These are phyloP conservation scores for Crithidia fasciculata DNA, from an alignment of 208 protist species.

Conservation along the genomic window DNA sequence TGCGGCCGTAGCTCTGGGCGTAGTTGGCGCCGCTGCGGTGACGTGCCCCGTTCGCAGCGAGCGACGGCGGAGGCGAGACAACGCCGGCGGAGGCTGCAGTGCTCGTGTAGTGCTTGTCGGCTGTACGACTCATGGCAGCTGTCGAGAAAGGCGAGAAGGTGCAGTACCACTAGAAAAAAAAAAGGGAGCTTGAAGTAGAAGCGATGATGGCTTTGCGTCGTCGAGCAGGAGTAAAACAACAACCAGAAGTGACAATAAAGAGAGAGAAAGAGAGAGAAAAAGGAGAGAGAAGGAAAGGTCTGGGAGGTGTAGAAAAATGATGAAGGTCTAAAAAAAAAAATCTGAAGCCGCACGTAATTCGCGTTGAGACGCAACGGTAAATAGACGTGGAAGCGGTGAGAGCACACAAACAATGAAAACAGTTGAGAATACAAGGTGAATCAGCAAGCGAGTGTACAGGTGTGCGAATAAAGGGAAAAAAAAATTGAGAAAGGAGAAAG, in stretches of 20 bases:
- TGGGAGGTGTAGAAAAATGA: too few relatives aligned
- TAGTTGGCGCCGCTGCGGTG: constrained; percentile 29
- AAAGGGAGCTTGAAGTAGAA: too few relatives aligned
- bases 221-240: not conserved
- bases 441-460: too few relatives aligned
- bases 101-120: not conserved
- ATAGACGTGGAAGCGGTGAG: too few relatives aligned
- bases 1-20: constrained; percentile 25
- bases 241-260: not conserved
- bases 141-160: too few relatives aligned
- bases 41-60: constrained; percentile 2
- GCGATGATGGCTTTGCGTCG: too few relatives aligned
- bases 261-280: not conserved
- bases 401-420: not conserved
- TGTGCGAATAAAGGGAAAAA: too few relatives aligned
- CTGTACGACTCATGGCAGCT: constrained; percentile 7
- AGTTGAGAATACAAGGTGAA: not conserved
- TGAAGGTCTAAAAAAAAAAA: too few relatives aligned
- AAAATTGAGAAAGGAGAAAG: not conserved
- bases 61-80: constrained; percentile 28
- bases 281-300: not conserved
- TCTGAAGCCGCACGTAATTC: too few relatives aligned
- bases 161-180: too few relatives aligned
- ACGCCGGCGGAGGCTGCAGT: not conserved
- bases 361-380: too few relatives aligned